phyloP scores from a whole-genome alignment of 2,329 filamentous ascomycete species.

The Paecilomyces dactylethromorphus region DNA sequence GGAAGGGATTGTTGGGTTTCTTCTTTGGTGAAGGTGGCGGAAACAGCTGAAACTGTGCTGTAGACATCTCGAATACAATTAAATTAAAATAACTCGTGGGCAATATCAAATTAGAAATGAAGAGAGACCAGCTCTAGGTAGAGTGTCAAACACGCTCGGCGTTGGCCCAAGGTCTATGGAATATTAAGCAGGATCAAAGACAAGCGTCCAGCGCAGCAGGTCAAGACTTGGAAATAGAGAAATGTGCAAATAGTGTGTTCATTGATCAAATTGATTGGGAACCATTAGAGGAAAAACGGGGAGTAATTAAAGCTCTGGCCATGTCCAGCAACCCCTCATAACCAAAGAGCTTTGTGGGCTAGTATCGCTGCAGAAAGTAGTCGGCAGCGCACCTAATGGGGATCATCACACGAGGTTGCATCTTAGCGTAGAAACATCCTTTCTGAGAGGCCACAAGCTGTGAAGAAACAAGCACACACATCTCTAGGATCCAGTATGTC shows the following conservation, averaged over 20 bases:
- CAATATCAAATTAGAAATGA: background rate
- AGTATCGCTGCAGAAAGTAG: background rate
- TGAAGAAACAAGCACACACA: background rate
- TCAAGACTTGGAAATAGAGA: background rate
- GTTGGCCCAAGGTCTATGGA: background rate
- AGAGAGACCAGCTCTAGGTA: constrained; percentile 1
- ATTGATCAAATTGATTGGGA: background rate
- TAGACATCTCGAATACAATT: constrained; percentile 5
- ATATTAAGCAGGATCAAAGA: background rate
- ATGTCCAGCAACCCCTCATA: background rate
- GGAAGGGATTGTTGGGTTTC: constrained; percentile 27
- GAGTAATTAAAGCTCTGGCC: background rate
- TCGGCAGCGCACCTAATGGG: background rate
- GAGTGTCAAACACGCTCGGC: background rate
- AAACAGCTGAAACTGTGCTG: constrained; percentile 36
- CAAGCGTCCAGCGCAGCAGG: background rate
- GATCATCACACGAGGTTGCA: background rate
- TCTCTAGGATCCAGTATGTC: background rate
- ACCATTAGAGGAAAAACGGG: background rate
- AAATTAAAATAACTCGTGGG: background rate
- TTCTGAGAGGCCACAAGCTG: background rate
- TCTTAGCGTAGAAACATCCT: background rate
- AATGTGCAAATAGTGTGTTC: background rate
- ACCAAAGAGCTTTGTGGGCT: background rate
- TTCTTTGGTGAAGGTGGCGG: constrained; percentile 27